Evolutionary conservation across 163 green algal species (phyloP), one percentile per base, ranked within the genome.

Genomic region (Botryococcus braunii): DNA sequence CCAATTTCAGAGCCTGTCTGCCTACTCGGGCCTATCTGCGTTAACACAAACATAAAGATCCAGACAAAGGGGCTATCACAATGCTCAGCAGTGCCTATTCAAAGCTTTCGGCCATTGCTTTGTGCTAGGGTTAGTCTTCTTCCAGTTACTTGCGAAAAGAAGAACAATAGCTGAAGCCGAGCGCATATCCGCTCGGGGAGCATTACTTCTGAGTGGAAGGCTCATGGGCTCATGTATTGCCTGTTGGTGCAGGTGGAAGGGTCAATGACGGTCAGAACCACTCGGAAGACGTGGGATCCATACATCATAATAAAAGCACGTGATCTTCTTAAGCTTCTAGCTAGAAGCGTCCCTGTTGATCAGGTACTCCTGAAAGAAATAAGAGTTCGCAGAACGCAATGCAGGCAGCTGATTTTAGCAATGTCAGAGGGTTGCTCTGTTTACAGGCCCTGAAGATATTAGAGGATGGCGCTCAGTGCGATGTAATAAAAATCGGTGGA

Each of bases 321-420:
- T 0, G 94, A 99, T 77, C 78, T 98, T 4, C 96, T 99, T 78
- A 99, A 99, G 83, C 91, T 99, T 63, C 82, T 99, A 27, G 89
- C 92, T 0, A 79, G 94, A 23, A 92, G 79, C 47, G 93, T 99
- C 66, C 94, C 94, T 4, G 92, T 49, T 62, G 62, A 29, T 69
- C 62, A 37, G 38, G 38, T 40, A 67, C 31, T 23, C 32, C 27
- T 67, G 1, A 8, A 55, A 55, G 46, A 21, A 55, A 55, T 17
- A 55, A 21, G 46, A 55, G 46, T 55, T 17, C 17, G 17, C 17
- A 21, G 46, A 27, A 17, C 46, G 21, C 46, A 55, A 55, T 8
- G 13, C 34, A 27, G 52, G 34, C 31, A 29, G 46, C 17, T 55
- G 46, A 17, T 27, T 17, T 27, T 55, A 55, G 46, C 46, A 17